These are phyloP conservation scores for Alternaria postmessia DNA, from an alignment of 2,329 filamentous ascomycete species.

Conservation along the genomic window DNA sequence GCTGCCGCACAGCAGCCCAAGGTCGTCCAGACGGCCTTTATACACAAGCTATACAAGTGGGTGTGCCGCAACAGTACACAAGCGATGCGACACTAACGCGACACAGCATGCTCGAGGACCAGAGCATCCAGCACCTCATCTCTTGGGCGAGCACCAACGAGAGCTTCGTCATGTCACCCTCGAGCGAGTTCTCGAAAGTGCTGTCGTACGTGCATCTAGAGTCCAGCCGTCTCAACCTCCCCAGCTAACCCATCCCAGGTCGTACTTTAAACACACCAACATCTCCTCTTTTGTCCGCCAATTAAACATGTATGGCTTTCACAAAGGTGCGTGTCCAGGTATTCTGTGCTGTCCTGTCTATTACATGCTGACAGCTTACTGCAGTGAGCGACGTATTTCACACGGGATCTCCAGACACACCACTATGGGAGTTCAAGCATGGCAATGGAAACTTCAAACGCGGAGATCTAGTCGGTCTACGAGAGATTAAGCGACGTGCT, in stretches of 20 bases:
- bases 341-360: conserved; percentile 1
- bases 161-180: conserved; percentile 98
- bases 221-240: conserved; percentile 35
- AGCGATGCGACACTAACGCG: conserved; percentile 40
- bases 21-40: conserved; percentile 97
- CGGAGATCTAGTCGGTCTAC: conserved; percentile 86
- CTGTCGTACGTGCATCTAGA: conserved; percentile 75
- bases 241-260: conserved; percentile 62
- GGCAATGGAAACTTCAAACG: conserved; percentile 97
- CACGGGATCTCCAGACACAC: conserved; percentile 89
- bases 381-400: conserved; percentile 98
- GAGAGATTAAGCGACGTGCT: conserved; percentile 94
- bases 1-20: conserved; percentile 91
- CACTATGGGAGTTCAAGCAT: conserved; percentile 98
- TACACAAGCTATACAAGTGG: conserved; percentile 98
- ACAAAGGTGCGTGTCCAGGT: conserved; percentile 75
- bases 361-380: conserved; percentile 9
- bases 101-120: conserved; percentile 92
- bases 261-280: conserved; percentile 99
- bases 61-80: conserved; percentile 41
- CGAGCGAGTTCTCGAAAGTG: conserved; percentile 96
- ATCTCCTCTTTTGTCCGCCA: conserved; percentile 98
- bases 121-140: conserved; percentile 90
- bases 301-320: conserved; percentile 99
- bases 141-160: conserved; percentile 94